Evolutionary conservation across 805 yeast species (phyloP).

Genomic region (Priceomyces haplophilus): DNA sequence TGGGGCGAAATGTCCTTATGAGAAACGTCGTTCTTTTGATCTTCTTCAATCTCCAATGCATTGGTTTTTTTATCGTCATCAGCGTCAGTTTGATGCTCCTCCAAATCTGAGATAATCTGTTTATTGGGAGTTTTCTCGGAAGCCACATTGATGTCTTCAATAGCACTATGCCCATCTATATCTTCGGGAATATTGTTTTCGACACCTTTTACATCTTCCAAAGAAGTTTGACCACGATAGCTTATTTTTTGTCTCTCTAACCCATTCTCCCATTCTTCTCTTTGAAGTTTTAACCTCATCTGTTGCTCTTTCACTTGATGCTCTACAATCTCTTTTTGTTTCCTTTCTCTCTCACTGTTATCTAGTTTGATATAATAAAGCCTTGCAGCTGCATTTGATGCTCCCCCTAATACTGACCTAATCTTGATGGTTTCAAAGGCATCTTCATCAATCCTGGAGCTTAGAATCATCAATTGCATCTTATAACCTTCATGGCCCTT

Average conservation of each 20-base stretch:
- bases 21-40: no score
- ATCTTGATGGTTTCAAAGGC: conserved; percentile 12
- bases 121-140: neutral
- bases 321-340: conserved; percentile 20
- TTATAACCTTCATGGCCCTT: conserved; percentile 1
- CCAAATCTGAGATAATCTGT: neutral
- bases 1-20: conserved; percentile 11
- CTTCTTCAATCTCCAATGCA: conserved; percentile 4
- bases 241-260: conserved; percentile 5
- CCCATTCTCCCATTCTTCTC: conserved; percentile 8
- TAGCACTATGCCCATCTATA: no score
- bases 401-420: conserved; percentile 19
- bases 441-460: conserved; percentile 9
- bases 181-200: no score
- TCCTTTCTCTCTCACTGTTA: conserved; percentile 9
- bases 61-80: neutral
- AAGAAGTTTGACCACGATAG: neutral
- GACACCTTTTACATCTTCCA: no score
- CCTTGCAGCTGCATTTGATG: conserved; percentile 24
- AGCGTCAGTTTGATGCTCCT: neutral
- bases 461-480: conserved; percentile 15
- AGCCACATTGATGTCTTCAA: neutral
- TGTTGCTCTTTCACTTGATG: conserved; percentile 19
- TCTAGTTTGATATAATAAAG: conserved; percentile 11
- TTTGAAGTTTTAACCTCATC: conserved; percentile 11